Conservation (phyloP, 345 rosid species). For the Aethionema arabicum region DNA sequence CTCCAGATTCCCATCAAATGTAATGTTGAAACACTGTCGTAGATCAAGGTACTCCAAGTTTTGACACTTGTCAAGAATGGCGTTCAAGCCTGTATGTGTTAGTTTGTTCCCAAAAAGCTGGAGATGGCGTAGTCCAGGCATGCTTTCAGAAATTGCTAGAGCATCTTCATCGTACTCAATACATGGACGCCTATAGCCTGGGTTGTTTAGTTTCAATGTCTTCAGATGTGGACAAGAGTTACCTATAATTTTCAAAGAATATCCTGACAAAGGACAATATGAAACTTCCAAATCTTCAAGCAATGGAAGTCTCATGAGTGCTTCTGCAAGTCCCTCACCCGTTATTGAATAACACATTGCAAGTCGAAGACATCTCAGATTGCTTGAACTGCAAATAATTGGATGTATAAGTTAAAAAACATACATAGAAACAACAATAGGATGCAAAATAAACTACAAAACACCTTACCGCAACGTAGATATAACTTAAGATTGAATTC, state of each 20-base stretch:
- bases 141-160: constrained; percentile 50
- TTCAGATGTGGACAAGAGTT: too few species aligned
- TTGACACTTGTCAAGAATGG: constrained; percentile 55
- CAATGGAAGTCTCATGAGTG: constrained; percentile 43
- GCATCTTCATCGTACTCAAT: constrained; percentile 55
- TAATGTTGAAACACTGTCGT: constrained; percentile 52
- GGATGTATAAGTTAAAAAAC: constrained; percentile 20
- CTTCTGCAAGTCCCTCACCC: constrained; percentile 42
- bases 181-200: constrained; percentile 25
- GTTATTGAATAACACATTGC: constrained; percentile 32
- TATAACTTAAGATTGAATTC: too few species aligned
- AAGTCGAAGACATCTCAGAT: constrained; percentile 48
- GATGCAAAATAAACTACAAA: too few species aligned
- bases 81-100: constrained; percentile 54
- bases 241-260: too few species aligned
- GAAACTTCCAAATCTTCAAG: constrained; percentile 57
- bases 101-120: constrained; percentile 53
- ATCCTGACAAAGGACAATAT: constrained; percentile 4
- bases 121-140: constrained; percentile 51
- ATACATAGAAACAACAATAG: background rate
- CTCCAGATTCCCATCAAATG: constrained; percentile 40
- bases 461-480: too few species aligned
- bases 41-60: constrained; percentile 60
- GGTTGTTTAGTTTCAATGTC: constrained; percentile 27
- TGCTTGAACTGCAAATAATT: constrained; percentile 32